Evolutionary conservation across 305 asterid species (phyloP).

Genomic region (Fraxinus albicans): DNA sequence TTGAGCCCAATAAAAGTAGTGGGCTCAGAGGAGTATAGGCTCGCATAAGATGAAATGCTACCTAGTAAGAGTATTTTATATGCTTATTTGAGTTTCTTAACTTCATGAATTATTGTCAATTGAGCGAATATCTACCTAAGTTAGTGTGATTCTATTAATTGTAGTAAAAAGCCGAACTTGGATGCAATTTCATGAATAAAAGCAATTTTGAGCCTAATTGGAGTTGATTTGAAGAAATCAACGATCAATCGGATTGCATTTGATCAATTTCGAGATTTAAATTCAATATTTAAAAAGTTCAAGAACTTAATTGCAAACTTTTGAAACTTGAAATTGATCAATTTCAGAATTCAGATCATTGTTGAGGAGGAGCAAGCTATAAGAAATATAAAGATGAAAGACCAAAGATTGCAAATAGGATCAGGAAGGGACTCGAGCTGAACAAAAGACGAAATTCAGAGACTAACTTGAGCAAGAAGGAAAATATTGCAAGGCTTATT

Average conservation of each 20-base stretch:
- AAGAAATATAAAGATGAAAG: neutral
- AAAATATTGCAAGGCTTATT: neutral
- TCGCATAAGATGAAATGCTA: neutral
- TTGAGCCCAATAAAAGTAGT: neutral
- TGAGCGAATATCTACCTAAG: neutral
- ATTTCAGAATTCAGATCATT: neutral
- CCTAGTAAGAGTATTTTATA: neutral
- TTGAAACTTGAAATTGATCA: neutral
- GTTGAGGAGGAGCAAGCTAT: neutral
- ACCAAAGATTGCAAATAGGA: neutral
- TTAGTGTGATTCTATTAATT: neutral
- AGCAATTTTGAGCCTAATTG: neutral
- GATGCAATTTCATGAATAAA: neutral
- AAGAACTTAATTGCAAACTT: neutral
- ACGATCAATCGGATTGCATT: neutral
- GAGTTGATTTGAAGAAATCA: neutral
- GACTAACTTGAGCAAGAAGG: neutral
- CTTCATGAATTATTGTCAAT: neutral
- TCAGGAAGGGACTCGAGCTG: neutral
- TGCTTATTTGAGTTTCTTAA: neutral
- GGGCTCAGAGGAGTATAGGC: neutral
- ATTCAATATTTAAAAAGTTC: neutral
- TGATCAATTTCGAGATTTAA: neutral
- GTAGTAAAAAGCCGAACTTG: neutral
- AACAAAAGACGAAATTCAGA: too few relatives aligned